Base-by-base conservation (phyloP, 192 early-diverging fungal species). In the Coemansia sp. region DNA sequence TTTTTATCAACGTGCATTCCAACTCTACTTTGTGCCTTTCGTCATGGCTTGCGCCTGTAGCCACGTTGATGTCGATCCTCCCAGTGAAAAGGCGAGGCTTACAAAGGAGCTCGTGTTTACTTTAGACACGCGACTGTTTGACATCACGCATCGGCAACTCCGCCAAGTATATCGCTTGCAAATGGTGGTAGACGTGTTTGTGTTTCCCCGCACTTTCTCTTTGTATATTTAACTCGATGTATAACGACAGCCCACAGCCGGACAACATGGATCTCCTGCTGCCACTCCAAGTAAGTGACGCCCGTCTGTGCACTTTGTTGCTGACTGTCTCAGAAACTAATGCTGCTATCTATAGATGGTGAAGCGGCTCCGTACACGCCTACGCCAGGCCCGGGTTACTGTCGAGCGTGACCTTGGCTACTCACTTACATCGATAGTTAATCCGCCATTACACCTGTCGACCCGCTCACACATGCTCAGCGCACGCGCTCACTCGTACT, bases 351-450 rank as follows among this genome's bases (percentile, higher is more conserved):
- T 61, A 40, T 62, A 75, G 73, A 71, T 80, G 73, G 73, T 67
- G 50, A 59, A 24, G 54, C 69, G 70, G 29, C 73, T 80, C 29
- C 73, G 73, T n/a, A 59, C 70, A 29, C 66, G 73, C 27, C 67
- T 80, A 37, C 69, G 66, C n/a, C 69, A 67, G 42, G 78, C 78
- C 27, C 65, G 73, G 1, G 62, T 35, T 9, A 40, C 59, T 34
- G 62, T 80, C 29, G 78, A 80, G 39, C 69, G 73, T 39, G 73
- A 80, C 42, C 44, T 80, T 19, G 78, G 78, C 31, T 63, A 68
- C 53, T 74, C 78, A 6, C 73, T 80, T 35, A 46, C 77, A 2
- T 35, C 65, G 39, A 57, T 74, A 53, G 64, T 68, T 45, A 57
- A 68, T 19, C 35, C 21, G 34, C 27, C 45, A 5, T 60, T 39